Evolutionary conservation across 2,329 filamentous ascomycete genomes (phyloP).

Genomic region (Tolypocladium tropicale): DNA sequence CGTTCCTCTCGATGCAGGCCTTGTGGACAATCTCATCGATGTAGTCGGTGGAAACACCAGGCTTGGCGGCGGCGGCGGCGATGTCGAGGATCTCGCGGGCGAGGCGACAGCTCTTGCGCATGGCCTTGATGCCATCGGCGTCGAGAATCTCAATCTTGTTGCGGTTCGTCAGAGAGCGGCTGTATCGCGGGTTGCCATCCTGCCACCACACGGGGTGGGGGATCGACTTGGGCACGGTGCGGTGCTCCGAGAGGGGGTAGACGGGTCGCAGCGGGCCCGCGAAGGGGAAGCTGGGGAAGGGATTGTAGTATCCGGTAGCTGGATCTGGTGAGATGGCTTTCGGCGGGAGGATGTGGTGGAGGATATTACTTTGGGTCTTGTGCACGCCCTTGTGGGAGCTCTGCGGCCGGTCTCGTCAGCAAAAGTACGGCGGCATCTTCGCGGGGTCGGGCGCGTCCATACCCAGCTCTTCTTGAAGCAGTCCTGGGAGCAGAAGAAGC

Average conservation of each 20-base stretch:
- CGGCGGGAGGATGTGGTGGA: slow-evolving; percentile 65
- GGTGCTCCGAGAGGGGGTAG: slow-evolving; percentile 67
- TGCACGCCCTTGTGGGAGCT: slow-evolving; percentile 60
- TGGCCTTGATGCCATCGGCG: slow-evolving; percentile 69
- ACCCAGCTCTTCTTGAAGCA: slow-evolving; percentile 99
- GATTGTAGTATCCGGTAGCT: slow-evolving; percentile 85
- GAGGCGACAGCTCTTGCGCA: slow-evolving; percentile 84
- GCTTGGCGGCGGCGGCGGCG: slow-evolving; percentile 69
- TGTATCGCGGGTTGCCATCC: slow-evolving; percentile 63
- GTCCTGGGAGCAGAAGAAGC: slow-evolving; percentile 95
- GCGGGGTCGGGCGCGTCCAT: slow-evolving; percentile 20
- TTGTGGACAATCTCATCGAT: slow-evolving; percentile 94
- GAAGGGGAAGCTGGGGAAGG: slow-evolving; percentile 79
- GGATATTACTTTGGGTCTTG: slow-evolving; percentile 67
- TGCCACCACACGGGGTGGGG: slow-evolving; percentile 78
- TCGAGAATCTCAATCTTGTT: slow-evolving; percentile 79
- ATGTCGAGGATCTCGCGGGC: slow-evolving; percentile 89
- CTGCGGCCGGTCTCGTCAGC: slow-evolving; percentile 33
- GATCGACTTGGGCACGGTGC: slow-evolving; percentile 70
- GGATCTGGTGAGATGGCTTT: slow-evolving; percentile 83
- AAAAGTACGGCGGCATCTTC: background rate
- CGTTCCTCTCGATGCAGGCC: slow-evolving; percentile 84
- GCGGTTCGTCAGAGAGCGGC: slow-evolving; percentile 51
- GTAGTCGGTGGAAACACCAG: slow-evolving; percentile 92
- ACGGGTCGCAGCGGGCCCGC: slow-evolving; percentile 76